Conservation (phyloP, 129 eudicot genomes). For the Escallonia herrerae region DNA sequence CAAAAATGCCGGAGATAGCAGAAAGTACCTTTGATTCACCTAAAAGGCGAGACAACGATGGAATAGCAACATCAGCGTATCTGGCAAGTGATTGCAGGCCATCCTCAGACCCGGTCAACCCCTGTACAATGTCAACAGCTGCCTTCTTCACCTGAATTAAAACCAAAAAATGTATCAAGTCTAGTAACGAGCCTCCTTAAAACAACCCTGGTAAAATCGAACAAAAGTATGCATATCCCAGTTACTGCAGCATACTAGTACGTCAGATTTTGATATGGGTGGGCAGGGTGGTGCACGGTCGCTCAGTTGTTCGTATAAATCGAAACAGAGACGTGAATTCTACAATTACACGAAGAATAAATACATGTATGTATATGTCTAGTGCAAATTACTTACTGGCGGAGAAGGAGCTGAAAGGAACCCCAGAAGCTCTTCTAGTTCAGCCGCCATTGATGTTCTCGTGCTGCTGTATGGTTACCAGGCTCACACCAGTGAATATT, state of each 20-base stretch:
- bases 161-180: background rate
- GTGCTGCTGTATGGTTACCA: background rate
- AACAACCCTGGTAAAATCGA: background rate
- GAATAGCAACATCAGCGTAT: constrained; percentile 41
- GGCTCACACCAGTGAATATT: no score
- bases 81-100: constrained; percentile 54
- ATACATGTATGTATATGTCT: background rate
- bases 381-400: constrained; percentile 37
- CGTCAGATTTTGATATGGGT: background rate
- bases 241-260: no score
- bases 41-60: constrained; percentile 46
- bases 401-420: constrained; percentile 87
- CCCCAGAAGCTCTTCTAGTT: constrained; percentile 74
- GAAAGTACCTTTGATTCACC: constrained; percentile 56
- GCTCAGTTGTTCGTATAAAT: background rate
- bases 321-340: constrained; percentile 7
- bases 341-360: background rate
- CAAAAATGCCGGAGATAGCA: background rate
- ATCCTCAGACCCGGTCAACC: constrained; percentile 78
- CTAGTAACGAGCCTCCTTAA: background rate
- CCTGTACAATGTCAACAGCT: constrained; percentile 85
- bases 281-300: background rate
- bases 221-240: background rate
- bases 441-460: constrained; percentile 63
- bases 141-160: constrained; percentile 64